Evolutionary conservation across 2,329 filamentous ascomycete species (phyloP), one percentile per base, ranked within the genome.

Genomic region (Fusarium sp.): DNA sequence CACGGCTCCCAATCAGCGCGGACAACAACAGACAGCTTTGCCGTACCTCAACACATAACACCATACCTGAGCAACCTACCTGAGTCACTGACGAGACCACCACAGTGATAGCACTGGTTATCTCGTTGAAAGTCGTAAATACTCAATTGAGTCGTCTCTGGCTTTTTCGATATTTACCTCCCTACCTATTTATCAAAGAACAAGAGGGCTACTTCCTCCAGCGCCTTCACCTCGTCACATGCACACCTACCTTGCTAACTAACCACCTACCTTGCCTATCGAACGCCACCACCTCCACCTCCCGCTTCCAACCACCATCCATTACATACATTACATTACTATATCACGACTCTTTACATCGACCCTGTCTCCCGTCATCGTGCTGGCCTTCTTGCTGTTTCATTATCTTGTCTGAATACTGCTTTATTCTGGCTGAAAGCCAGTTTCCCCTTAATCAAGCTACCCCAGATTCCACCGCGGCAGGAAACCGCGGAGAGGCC

Each of bases 401-500:
- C 29, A 46, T n/a, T 54, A 11, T 42, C 17, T 64, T 31, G 58
- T 41, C 49, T 59, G 53, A 75, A 77, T 71, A 68, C 61, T 60
- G 46, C 53, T 55, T 39, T 64, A 60, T 47, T 50, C 71, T 72
- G 77, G 71, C 73, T 59, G 35, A 39, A 47, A 71, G 73, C 71
- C 78, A 76, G 73, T 73, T 73, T 68, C 55, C 50, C 41, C 52
- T 57, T 66, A 73, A 69, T 54, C 64, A 62, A 66, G 33, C 49
- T 38, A 53, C 33, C 42, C 59, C 38, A 60, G 53, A 74, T 75
- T 65, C 68, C 46, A 76, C 81, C 81, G 82, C 82, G 81, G 82
- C 80, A 67, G 73, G 69, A 70, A 74, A 74, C 81, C 81, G 82
- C 82, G 81, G 78, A 80, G 75, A 80, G 79, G 79, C 76, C 81